Conservation (phyloP, 2,329 filamentous ascomycete species). For the Domatiomyces catenatus region DNA sequence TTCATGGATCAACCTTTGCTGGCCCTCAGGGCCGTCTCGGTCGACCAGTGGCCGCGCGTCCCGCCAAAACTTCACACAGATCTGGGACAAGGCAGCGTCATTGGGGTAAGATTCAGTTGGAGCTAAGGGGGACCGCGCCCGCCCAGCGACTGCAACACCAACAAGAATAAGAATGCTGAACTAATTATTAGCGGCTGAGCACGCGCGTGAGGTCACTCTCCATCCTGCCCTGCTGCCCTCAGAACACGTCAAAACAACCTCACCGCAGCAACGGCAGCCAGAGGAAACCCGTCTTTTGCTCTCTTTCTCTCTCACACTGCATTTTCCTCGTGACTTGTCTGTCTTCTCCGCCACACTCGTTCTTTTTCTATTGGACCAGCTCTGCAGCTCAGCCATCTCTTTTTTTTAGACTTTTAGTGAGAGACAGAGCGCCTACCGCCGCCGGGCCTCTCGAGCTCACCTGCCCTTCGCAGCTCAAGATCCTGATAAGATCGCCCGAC, state of each 20-base stretch:
- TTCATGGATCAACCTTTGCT: background rate
- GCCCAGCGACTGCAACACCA: background rate
- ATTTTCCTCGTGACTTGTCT: background rate
- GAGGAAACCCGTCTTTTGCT: background rate
- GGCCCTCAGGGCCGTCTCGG: background rate
- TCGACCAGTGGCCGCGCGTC: background rate
- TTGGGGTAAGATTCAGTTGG: background rate
- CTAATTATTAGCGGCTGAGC: background rate
- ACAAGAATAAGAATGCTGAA: background rate
- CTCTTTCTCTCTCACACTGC: background rate
- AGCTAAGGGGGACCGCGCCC: background rate
- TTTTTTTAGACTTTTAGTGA: conserved; percentile 1
- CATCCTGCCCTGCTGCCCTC: background rate
- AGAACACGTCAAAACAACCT: background rate
- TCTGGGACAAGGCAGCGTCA: background rate
- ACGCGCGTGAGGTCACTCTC: background rate
- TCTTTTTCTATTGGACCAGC: background rate
- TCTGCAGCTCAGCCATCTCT: background rate
- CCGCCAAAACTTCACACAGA: background rate
- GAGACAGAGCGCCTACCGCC: background rate
- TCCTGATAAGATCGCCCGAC: conserved; percentile 2
- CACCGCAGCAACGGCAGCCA: background rate
- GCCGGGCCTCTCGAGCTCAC: background rate
- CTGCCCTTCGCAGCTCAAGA: too few species aligned
- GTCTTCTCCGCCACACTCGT: conserved; percentile 2